Evolutionary conservation across 495 filamentous ascomycete species (phyloP).

Genomic region (Xanthoparmelia taractica): DNA sequence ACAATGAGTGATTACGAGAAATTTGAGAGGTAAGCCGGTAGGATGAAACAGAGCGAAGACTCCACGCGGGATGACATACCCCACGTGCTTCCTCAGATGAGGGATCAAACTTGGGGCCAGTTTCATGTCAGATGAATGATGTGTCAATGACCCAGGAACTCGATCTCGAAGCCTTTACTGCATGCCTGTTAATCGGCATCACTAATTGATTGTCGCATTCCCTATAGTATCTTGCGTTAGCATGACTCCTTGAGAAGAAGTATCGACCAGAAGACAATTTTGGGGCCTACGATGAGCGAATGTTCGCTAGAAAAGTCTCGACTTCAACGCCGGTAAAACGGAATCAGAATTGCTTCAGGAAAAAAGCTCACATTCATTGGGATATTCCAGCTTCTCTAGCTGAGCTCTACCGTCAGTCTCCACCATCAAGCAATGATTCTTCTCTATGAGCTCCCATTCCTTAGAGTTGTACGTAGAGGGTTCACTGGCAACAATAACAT

Average conservation of each 20-base stretch:
- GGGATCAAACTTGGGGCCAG: background rate
- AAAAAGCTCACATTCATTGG: background rate
- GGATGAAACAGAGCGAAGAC: background rate
- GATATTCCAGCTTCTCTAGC: slow-evolving; percentile 8
- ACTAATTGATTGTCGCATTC: slow-evolving; percentile 13
- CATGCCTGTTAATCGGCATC: background rate
- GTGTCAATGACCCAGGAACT: background rate
- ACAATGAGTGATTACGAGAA: background rate
- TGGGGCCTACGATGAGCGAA: background rate
- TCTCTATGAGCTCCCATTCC: slow-evolving; percentile 42
- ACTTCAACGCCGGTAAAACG: too few relatives aligned
- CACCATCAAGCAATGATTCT: slow-evolving; percentile 31
- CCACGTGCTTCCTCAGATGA: background rate
- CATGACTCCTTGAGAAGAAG: background rate
- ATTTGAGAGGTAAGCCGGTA: background rate
- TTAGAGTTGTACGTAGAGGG: slow-evolving; percentile 40
- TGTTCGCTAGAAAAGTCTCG: background rate
- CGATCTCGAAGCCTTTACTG: too few relatives aligned
- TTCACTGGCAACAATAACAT: slow-evolving; percentile 46
- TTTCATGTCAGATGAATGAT: background rate
- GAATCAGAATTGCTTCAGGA: background rate
- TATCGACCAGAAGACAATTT: background rate
- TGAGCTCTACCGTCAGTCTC: slow-evolving; percentile 26
- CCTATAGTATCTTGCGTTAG: background rate
- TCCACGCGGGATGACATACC: background rate